Evolutionary conservation across 306 rosid genomes (phyloP).

Genomic region (Crotalaria pallida): DNA sequence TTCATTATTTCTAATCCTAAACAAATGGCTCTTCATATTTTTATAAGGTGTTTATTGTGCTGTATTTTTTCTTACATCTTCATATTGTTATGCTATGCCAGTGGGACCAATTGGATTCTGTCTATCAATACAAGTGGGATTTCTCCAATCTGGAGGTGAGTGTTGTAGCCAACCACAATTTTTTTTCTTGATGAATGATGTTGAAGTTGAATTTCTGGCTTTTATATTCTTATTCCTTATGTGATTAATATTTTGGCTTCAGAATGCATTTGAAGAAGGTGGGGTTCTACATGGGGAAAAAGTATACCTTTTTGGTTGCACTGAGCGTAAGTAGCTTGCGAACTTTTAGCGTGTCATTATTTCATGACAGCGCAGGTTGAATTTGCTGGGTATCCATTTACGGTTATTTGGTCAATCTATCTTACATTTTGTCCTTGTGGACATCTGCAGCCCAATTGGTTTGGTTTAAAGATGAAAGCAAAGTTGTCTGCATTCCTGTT

Average conservation of each 20-base stretch:
- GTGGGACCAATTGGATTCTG: conserved; percentile 47
- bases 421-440: conserved; percentile 5
- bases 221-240: not conserved
- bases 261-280: conserved; percentile 78
- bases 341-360: not conserved
- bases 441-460: conserved; percentile 75
- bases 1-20: no score
- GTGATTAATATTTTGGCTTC: not conserved
- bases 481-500: conserved; percentile 69
- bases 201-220: not conserved
- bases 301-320: conserved; percentile 78
- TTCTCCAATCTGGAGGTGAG: conserved; percentile 50
- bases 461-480: conserved; percentile 52
- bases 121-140: conserved; percentile 40
- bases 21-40: not conserved
- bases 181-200: not conserved
- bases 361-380: not conserved
- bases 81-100: not conserved
- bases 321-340: conserved; percentile 51
- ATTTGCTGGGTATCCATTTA: not conserved
- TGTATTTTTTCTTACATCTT: not conserved
- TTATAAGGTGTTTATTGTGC: not conserved
- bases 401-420: not conserved
- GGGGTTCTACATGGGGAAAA: conserved; percentile 58
- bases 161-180: not conserved